phyloP scores from a whole-genome alignment of 495 filamentous ascomycete species.

The Aspergillus ostianus region DNA sequence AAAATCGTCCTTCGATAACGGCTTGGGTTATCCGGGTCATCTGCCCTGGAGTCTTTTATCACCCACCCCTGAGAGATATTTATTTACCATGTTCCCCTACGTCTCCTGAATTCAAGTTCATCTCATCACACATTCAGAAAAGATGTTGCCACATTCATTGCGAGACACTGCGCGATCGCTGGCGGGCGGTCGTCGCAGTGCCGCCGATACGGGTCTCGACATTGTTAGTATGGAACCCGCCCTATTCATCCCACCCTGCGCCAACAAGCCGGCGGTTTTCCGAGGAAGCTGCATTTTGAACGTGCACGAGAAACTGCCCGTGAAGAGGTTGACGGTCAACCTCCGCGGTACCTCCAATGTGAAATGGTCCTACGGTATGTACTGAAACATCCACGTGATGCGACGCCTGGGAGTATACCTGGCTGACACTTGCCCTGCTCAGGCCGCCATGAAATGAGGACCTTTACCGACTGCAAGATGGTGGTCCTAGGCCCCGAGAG shows the following conservation, averaged over 20 bases:
- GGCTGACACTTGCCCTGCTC: not conserved
- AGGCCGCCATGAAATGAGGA: conserved; percentile 10
- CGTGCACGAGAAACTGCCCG: conserved; percentile 5
- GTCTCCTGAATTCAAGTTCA: not conserved
- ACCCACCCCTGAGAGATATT: not conserved
- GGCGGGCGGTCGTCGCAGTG: not conserved
- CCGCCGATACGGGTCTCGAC: conserved; percentile 4
- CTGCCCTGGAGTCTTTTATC: not conserved
- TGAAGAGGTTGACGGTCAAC: conserved; percentile 15
- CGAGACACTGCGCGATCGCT: not conserved
- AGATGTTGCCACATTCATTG: not conserved
- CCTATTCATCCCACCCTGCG: conserved; percentile 12
- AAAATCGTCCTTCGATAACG: not conserved
- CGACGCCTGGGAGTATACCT: not conserved
- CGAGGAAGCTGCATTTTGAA: conserved; percentile 12
- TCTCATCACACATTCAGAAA: not conserved
- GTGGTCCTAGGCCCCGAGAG: conserved; percentile 7
- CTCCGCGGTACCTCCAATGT: conserved; percentile 13
- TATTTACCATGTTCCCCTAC: not conserved
- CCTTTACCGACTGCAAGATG: conserved; percentile 11
- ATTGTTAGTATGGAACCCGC: conserved; percentile 12
- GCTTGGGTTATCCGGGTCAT: not conserved
- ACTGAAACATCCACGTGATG: not conserved
- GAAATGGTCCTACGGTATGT: conserved; percentile 15
- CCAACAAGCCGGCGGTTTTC: conserved; percentile 15